Evolutionary conservation across 23 red algal species (phyloP).

Genomic region (Pyropia yezoensis): DNA sequence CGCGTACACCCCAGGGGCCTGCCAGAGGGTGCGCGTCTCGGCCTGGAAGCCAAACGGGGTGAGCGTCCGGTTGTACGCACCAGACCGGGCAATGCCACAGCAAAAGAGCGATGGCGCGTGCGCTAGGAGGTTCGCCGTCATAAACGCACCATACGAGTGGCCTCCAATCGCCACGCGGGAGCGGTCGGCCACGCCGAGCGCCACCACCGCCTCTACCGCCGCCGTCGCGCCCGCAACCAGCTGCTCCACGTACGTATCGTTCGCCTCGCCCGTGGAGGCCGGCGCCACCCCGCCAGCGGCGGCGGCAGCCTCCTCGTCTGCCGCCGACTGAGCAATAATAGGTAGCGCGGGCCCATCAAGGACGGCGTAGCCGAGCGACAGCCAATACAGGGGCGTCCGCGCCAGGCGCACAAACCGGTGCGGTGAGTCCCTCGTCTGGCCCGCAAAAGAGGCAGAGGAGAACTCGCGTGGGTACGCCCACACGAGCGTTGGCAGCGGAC

Average conservation of each 20-base stretch:
- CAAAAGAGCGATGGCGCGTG: slow-evolving; percentile 88
- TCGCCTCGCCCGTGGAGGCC: slow-evolving; percentile 8
- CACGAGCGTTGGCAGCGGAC: slow-evolving; percentile 66
- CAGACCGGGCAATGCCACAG: slow-evolving; percentile 95
- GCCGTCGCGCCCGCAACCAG: slow-evolving; percentile 74
- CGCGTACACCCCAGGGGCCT: slow-evolving; percentile 68
- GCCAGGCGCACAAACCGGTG: slow-evolving; percentile 74
- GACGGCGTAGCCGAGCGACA: slow-evolving; percentile 81
- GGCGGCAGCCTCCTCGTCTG: slow-evolving; percentile 8
- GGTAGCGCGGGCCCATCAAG: slow-evolving; percentile 90
- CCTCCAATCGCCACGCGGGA: slow-evolving; percentile 75
- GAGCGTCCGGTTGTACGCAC: slow-evolving; percentile 95
- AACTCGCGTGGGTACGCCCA: slow-evolving; percentile 98
- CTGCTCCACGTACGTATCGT: slow-evolving; percentile 81
- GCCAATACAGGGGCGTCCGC: slow-evolving; percentile 87
- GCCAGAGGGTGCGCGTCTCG: slow-evolving; percentile 85
- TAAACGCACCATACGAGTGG: slow-evolving; percentile 92
- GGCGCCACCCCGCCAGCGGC: too few species aligned
- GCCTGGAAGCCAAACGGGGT: slow-evolving; percentile 95
- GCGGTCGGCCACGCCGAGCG: slow-evolving; percentile 43
- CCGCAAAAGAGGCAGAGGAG: slow-evolving; percentile 52
- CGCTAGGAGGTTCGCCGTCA: slow-evolving; percentile 80
- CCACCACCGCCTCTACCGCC: slow-evolving; percentile 74
- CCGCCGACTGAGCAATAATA: slow-evolving; percentile 74
- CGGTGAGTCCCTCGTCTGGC: slow-evolving; percentile 81